A percentile compares a stretch with the other conserved stretches of the same genome.
phyloP scores from a whole-genome alignment of 2,329 filamentous ascomycete species.

The Trichoderma gracile region DNA sequence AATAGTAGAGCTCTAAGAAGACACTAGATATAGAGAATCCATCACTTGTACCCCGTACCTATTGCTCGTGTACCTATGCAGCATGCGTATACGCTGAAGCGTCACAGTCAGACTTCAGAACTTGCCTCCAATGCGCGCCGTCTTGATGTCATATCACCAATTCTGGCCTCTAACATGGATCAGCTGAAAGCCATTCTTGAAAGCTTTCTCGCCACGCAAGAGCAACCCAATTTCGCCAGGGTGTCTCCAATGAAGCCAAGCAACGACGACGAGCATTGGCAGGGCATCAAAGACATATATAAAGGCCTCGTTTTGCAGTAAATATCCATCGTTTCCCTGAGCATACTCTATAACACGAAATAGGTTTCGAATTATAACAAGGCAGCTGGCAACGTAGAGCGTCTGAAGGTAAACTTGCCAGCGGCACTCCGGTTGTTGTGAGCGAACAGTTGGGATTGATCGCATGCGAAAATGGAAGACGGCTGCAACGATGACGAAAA shows the following conservation, averaged over 20 bases:
- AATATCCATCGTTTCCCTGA: conserved; percentile 44
- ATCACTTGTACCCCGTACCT: too few relatives aligned
- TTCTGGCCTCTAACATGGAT: background rate
- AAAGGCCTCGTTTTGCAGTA: conserved; percentile 44
- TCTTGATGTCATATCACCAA: background rate
- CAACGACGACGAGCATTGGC: conserved; percentile 32
- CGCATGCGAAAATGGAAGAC: conserved; percentile 49
- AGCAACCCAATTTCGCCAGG: conserved; percentile 46
- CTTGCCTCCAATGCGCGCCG: background rate
- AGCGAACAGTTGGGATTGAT: conserved; percentile 9
- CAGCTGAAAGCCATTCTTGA: conserved; percentile 7
- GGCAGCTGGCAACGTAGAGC: conserved; percentile 41
- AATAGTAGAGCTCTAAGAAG: background rate
- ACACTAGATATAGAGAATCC: background rate
- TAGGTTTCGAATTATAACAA: conserved; percentile 48
- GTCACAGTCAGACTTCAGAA: too few relatives aligned
- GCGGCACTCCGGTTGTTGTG: conserved; percentile 24
- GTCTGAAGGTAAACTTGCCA: conserved; percentile 42
- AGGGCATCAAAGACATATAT: conserved; percentile 47
- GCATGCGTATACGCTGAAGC: background rate
- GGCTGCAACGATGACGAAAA: conserved; percentile 53
- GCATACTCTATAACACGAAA: conserved; percentile 53
- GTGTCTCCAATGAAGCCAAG: conserved; percentile 30
- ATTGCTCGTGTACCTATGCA: too few relatives aligned
- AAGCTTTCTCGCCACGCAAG: background rate